phyloP scores from a whole-genome alignment of 768 basidiomycete species.

The Hydnomerulius pinastri region DNA sequence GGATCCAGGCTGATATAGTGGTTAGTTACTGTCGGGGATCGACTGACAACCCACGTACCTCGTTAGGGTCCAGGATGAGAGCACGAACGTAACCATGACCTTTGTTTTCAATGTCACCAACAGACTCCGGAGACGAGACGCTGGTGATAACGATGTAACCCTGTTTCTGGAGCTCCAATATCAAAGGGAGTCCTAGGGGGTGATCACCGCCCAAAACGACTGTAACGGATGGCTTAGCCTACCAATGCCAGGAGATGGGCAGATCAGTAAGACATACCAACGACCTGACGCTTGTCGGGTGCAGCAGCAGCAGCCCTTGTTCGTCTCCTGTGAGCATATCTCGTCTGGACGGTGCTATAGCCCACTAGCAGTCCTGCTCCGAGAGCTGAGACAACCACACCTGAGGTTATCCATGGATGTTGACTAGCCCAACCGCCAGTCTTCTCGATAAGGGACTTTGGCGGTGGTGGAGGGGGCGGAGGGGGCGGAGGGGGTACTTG shows the following conservation, averaged over 20 bases:
- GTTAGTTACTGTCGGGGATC: conserved; percentile 6
- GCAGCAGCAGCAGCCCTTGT: conserved; percentile 28
- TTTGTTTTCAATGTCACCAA: conserved; percentile 59
- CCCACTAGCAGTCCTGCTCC: conserved; percentile 64
- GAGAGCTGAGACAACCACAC: conserved; percentile 55
- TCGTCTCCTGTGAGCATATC: conserved; percentile 23
- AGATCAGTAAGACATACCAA: conserved; percentile 33
- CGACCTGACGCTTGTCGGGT: conserved; percentile 46
- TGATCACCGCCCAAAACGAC: conserved; percentile 84
- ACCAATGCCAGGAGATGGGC: background rate
- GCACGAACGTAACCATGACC: conserved; percentile 79
- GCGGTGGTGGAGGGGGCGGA: conserved; percentile 54
- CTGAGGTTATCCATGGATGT: conserved; percentile 63
- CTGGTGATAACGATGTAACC: conserved; percentile 86
- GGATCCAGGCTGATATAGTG: conserved; percentile 57
- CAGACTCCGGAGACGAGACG: conserved; percentile 69
- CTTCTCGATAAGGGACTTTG: conserved; percentile 45
- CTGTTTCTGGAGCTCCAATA: conserved; percentile 70
- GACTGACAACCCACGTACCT: conserved; percentile 46
- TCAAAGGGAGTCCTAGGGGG: conserved; percentile 68
- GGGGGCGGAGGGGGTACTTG: conserved; percentile 67
- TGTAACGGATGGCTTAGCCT: conserved; percentile 29
- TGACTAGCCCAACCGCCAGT: conserved; percentile 53
- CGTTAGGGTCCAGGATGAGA: conserved; percentile 76
- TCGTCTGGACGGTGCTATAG: conserved; percentile 40